Percentiles rank a stretch among this genome's conserved stretches.
Conservation (phyloP, 306 rosid genomes). For the Begonia fuchsioides region DNA sequence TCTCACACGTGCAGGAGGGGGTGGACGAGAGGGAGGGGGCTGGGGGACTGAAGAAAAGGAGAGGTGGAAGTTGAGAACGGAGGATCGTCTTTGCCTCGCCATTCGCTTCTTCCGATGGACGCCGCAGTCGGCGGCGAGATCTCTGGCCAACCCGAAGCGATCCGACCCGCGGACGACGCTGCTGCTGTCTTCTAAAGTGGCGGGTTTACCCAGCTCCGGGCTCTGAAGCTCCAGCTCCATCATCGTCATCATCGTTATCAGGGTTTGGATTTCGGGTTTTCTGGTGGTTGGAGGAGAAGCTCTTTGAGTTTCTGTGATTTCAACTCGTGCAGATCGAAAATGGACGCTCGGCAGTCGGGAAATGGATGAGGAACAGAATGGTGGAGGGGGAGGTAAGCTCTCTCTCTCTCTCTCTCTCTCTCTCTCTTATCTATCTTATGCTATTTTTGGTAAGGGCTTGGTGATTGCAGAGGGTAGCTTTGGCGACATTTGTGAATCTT, state of each 20-base stretch:
- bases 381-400: conserved; percentile 8
- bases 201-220: not conserved
- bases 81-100: conserved; percentile 54
- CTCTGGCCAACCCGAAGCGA: conserved; percentile 21
- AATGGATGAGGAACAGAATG: conserved; percentile 18
- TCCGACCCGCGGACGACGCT: conserved; percentile 22
- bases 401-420: not conserved
- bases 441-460: conserved; percentile 21
- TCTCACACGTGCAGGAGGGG: conserved; percentile 53
- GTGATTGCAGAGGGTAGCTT: conserved; percentile 6
- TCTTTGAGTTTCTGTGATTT: conserved; percentile 26
- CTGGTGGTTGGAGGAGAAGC: not conserved
- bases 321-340: conserved; percentile 38
- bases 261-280: too few species aligned
- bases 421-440: not conserved
- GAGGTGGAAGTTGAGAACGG: conserved; percentile 15
- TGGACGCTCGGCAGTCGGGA: conserved; percentile 20
- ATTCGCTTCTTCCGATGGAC: conserved; percentile 59
- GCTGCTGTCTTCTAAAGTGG: conserved; percentile 16
- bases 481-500: conserved; percentile 64
- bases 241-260: conserved; percentile 35
- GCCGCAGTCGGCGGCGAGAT: conserved; percentile 22
- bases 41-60: conserved; percentile 8
- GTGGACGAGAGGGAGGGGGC: conserved; percentile 5
- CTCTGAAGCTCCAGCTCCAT: not conserved